Evolutionary conservation across 345 rosid species (phyloP), one percentile per base, ranked within the genome.

Genomic region (Rhodomyrtus tomentosa): DNA sequence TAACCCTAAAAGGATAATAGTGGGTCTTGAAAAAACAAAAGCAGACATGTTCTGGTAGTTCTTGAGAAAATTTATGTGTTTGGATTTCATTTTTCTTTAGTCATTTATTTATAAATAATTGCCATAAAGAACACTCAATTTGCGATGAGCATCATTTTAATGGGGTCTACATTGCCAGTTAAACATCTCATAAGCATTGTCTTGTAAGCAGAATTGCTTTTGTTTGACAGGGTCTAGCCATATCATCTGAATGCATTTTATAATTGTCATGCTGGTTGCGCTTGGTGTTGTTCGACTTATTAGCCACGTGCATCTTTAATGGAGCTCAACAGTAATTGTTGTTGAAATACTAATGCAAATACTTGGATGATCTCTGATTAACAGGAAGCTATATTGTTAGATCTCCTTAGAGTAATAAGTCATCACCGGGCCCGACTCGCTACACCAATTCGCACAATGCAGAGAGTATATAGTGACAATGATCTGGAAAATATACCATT

Each of bases 361-460:
- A 48, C 42, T 81, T 81, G 83, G 40, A 68, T 68, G 25, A 68
- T 68, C 40, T 81, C 24, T 81, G 53, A 51, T 81, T 88, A 80
- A 90, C 96, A 96, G 99, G 99, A 95, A 92, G 94, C 92, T 32
- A 88, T 96, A 82, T 91, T 96, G 51, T 81, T 94, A 93, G 98
- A 96, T 91, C 98, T 96, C 89, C 97, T 95, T 20, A 91, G 94
- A 87, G 98, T 96, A 58, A 90, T 95, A 55, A 93, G 95, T 81
- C 96, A 96, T 89, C 99, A 96, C 38, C 87, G 92, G n/a, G 98
- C 97, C 52, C 92, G 96, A 52, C 97, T 96, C 51, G 99, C 99
- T 87, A 96, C 97, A 84, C 99, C 98, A 25, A 94, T 95, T 81
- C 97, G 99, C 81, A 95, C 97, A 45, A 91, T 96, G 56, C 98